Evolutionary conservation across 2,329 filamentous ascomycete genomes (phyloP).

Genomic region (Aspergillus sp.): DNA sequence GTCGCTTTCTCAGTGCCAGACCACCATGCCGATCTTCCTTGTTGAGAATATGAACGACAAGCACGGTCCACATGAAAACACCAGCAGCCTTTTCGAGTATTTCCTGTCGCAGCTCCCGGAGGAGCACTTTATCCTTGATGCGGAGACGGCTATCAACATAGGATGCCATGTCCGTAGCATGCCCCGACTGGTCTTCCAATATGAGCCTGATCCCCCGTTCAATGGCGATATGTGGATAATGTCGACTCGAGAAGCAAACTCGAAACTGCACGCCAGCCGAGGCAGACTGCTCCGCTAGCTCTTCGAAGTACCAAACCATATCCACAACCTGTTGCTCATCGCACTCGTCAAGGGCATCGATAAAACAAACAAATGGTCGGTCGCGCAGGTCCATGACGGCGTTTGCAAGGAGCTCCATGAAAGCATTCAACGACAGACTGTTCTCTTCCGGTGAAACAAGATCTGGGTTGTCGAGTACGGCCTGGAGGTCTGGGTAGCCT

Average conservation of each 20-base stretch:
- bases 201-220: conserved; percentile 29
- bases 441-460: not conserved
- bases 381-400: conserved; percentile 14
- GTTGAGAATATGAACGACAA: conserved; percentile 49
- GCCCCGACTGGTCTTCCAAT: conserved; percentile 41
- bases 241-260: conserved; percentile 45
- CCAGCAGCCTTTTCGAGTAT: conserved; percentile 42
- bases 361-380: conserved; percentile 31
- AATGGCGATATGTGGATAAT: conserved; percentile 45
- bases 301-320: conserved; percentile 40
- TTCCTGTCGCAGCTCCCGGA: conserved; percentile 25
- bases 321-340: conserved; percentile 37
- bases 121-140: conserved; percentile 22
- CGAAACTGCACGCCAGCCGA: conserved; percentile 17
- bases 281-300: conserved; percentile 23
- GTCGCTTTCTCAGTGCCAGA: conserved; percentile 29
- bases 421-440: conserved; percentile 22
- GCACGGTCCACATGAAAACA: conserved; percentile 49
- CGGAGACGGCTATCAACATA: conserved; percentile 18
- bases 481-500: conserved; percentile 19
- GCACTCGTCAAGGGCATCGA: conserved; percentile 52
- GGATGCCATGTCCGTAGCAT: conserved; percentile 29
- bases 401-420: conserved; percentile 20
- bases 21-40: conserved; percentile 34
- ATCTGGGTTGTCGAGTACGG: not conserved